Percentiles rank a stretch among this genome's conserved stretches.
Conservation (phyloP, 169 alveolate species). For the Plasmodium cynomolgi region DNA sequence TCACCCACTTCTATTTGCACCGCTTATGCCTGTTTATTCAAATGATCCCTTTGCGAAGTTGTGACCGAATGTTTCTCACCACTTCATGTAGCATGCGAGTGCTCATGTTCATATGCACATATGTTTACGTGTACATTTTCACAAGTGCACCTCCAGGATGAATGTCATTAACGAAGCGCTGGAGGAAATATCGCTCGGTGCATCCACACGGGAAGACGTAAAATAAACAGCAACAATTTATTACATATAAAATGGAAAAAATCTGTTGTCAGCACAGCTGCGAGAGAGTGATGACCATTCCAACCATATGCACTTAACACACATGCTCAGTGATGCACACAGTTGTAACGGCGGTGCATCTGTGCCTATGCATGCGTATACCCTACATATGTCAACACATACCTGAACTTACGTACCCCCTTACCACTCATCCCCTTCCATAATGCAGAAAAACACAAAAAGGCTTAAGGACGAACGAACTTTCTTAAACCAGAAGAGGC, state of each 20-base stretch:
- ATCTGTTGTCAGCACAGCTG: background rate
- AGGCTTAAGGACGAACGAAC: slow-evolving; percentile 25
- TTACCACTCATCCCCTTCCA: background rate
- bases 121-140: background rate
- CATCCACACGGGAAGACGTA: slow-evolving; percentile 15
- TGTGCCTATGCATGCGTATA: background rate
- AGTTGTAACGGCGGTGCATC: background rate
- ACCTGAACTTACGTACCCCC: background rate
- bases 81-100: background rate
- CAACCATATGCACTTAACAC: background rate
- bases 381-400: background rate
- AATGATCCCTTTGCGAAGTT: background rate
- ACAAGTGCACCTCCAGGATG: slow-evolving; percentile 23
- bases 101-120: background rate
- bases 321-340: background rate
- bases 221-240: background rate
- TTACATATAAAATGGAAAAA: background rate
- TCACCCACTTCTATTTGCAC: background rate
- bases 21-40: background rate
- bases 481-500: slow-evolving; percentile 38
- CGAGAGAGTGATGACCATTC: background rate
- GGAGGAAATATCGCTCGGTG: slow-evolving; percentile 27
- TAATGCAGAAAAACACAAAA: slow-evolving; percentile 20
- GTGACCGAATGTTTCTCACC: background rate
- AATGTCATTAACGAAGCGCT: slow-evolving; percentile 18